Evolutionary conservation across 352 stramenopile genomes (phyloP).

Genomic region (Pythium dissotocum): DNA sequence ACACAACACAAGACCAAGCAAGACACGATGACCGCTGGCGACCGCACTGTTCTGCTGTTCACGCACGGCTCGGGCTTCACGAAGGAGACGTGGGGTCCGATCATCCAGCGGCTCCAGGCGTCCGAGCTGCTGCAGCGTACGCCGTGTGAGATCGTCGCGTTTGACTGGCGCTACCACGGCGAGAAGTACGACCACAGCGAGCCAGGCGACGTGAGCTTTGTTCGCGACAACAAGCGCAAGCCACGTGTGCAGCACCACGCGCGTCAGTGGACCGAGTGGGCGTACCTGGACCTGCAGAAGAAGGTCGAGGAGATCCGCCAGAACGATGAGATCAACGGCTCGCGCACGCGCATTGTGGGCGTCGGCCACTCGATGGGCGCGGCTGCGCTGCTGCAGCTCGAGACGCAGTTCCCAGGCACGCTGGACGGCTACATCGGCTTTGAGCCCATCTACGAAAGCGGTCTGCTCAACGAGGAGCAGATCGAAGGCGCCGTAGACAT

Average conservation of each 20-base stretch:
- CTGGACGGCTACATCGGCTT: slow-evolving; percentile 54
- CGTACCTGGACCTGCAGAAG: slow-evolving; percentile 3
- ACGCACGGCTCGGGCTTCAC: slow-evolving; percentile 45
- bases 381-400: slow-evolving; percentile 35
- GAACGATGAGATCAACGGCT: slow-evolving; percentile 10
- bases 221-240: neutral
- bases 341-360: slow-evolving; percentile 33
- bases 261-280: slow-evolving; percentile 11
- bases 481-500: neutral
- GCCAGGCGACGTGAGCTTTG: slow-evolving; percentile 6
- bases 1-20: neutral
- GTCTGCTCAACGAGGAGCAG: neutral
- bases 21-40: neutral
- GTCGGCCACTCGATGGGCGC: slow-evolving; percentile 56
- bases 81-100: slow-evolving; percentile 51
- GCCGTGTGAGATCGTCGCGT: slow-evolving; percentile 34
- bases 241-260: slow-evolving; percentile 22
- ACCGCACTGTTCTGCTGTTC: slow-evolving; percentile 36
- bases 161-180: slow-evolving; percentile 50
- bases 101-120: slow-evolving; percentile 33
- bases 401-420: slow-evolving; percentile 42
- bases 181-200: slow-evolving; percentile 24
- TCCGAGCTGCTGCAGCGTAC: slow-evolving; percentile 30
- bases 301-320: slow-evolving; percentile 14
- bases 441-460: slow-evolving; percentile 38